Evolutionary conservation across 177 flowering plant species (phyloP).

Genomic region (Tripterygium wilfordii): DNA sequence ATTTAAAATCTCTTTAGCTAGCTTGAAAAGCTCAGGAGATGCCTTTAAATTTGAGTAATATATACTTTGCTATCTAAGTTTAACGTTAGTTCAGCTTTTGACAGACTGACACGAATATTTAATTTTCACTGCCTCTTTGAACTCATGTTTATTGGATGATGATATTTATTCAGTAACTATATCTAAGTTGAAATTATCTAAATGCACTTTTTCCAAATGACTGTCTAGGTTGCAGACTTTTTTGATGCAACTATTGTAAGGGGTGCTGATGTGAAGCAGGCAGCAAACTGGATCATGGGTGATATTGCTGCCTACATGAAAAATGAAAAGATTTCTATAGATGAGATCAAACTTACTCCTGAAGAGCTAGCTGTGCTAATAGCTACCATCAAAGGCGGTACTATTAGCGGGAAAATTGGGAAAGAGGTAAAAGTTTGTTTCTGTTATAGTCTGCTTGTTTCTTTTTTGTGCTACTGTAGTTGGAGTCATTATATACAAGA

Average conservation of each 20-base stretch:
- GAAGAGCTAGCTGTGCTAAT: constrained; percentile 76
- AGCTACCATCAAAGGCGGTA: constrained; percentile 70
- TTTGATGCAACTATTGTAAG: constrained; percentile 69
- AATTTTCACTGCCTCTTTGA: too few species aligned
- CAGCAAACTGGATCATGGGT: constrained; percentile 95
- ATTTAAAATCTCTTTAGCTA: too few species aligned
- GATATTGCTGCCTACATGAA: constrained; percentile 92
- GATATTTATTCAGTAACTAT: too few species aligned
- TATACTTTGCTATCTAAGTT: too few species aligned
- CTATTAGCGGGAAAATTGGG: constrained; percentile 93
- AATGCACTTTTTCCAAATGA: constrained; percentile 1
- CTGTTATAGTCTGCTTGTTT: too few species aligned
- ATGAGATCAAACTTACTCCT: constrained; percentile 74
- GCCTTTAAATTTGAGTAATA: too few species aligned
- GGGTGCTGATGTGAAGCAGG: constrained; percentile 88
- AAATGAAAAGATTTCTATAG: constrained; percentile 65
- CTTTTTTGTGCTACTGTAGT: too few species aligned
- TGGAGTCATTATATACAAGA: too few species aligned
- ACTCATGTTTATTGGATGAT: too few species aligned
- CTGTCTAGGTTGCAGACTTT: constrained; percentile 68
- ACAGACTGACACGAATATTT: too few species aligned
- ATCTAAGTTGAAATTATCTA: not conserved
- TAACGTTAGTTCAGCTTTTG: too few species aligned
- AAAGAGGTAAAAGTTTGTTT: constrained; percentile 57
- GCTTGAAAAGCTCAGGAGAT: too few species aligned